Evolutionary conservation across 306 rosid genomes (phyloP), one percentile per base, ranked within the genome.

Genomic region (Delonix regia): DNA sequence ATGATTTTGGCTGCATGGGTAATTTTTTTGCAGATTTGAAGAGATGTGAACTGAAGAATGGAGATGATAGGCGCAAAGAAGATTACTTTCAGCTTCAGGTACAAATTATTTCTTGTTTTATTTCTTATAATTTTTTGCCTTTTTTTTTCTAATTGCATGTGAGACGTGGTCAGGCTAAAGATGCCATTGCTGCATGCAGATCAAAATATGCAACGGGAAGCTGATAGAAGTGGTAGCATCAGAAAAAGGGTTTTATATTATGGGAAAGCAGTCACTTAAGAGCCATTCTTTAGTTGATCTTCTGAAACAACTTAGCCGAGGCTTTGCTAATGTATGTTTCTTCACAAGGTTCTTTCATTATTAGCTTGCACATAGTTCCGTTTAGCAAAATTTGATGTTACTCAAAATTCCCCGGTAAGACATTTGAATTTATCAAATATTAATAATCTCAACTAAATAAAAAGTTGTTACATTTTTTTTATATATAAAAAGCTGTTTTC

Each of bases 201-300:
- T 93, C 52, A 95, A 87, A 86, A 92, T 95, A 53, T 87, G 97
- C 86, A 95, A 92, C 75, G 99, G 99, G 41, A 95, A 93, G 85
- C 84, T 85, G 67, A 73, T 95, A 79, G 96, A 87, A 79, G 99
- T 89, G 79, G 86, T 88, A 70, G 93, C 90, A 74, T 93, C 99
- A 60, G 86, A 84, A 62, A 92, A 95, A 82, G 99, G 99, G 71
- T 95, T 92, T 81, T 88, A 91, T 73, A 86, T 83, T n/a, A 83
- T 84, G 6, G 99, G 97, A 38, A 95, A 88, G 73, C 96, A 86
- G 77, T 79, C 83, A 83, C 81, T 86, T 57, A 97, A 80, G 62
- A 83, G 91, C 86, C 91, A 88, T 85, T 89, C 98, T 2, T 81
- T 95, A 84, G 94, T 95, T 71, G 99, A 95, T 85, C 98, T 95